Base-by-base conservation (phyloP, 2,329 filamentous ascomycete species). In the Sporothrix dimorphospora region DNA sequence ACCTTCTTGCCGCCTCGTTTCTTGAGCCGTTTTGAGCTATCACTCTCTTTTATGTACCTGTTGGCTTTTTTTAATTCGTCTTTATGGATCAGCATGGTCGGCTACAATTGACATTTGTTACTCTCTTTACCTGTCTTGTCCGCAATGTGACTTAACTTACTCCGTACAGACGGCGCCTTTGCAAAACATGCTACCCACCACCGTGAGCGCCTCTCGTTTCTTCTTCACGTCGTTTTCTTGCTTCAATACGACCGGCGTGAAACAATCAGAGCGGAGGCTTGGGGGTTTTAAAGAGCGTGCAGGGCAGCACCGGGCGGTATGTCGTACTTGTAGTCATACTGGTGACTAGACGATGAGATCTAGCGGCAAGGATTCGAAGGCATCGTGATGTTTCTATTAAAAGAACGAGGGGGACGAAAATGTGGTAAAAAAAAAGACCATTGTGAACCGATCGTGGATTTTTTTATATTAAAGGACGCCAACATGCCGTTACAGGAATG, bases 241-340 rank as follows among this genome's bases (percentile, higher is more conserved):
- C 59, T 63, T 42, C 21, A n/a, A 47, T 57, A 47, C 51, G 51
- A n/a, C 67, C 12, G 34, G n/a, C 7, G 51, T 47, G 67, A 69
- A 69, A 47, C 67, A 47, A 47, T 19, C 67, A 40, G 16, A 59
- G 67, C 67, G 67, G 51, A 57, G 51, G 67, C 51, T 69, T 69
- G 53, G 24, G 42, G 14, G 21, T 21, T 30, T 61, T 51, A 27
- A 63, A 63, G 61, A 66, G 61, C 42, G 9, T 66, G 61, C 40
- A 66, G 42, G 19, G n/a, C 38, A 21, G 12, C 12, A 8, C 16
- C 12, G 38, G 38, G 21, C 30, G 19, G 19, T n/a, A 61, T 8
- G 11, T 21, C 38, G 59, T 45, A 27, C 38, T 63, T 63, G 34
- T 42, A 24, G 59, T 61, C n/a, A 45, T 16, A n/a, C 6, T 4